Conservation (phyloP, 192 early-diverging fungal genomes). For the Polychytrium aggregatum region DNA sequence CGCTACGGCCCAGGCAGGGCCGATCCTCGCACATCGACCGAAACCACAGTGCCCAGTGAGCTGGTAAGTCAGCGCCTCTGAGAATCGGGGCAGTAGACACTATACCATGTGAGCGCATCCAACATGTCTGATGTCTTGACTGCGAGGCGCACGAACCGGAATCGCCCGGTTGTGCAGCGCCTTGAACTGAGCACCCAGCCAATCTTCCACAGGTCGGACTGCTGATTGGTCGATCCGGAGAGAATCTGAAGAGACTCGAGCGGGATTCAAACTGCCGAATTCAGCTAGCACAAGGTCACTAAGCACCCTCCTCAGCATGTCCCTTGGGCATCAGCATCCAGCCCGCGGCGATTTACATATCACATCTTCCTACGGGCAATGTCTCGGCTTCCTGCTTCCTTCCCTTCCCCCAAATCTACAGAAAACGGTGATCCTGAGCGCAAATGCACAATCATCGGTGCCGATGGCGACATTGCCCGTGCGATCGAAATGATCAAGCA, state of each 20-base stretch:
- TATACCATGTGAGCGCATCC: too few species aligned
- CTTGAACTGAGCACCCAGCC: too few species aligned
- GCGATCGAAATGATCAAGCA: conserved; percentile 68
- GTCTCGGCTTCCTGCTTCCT: too few species aligned
- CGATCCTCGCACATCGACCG: background rate
- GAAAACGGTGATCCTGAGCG: conserved; percentile 14
- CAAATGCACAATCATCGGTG: conserved; percentile 56
- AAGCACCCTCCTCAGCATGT: background rate
- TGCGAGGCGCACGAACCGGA: too few species aligned
- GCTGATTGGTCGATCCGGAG: conserved; percentile 71
- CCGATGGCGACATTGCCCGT: conserved; percentile 49
- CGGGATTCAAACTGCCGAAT: conserved; percentile 56
- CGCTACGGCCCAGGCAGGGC: conserved; percentile 14
- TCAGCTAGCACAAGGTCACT: conserved; percentile 44
- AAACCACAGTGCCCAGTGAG: conserved; percentile 1
- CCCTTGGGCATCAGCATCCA: too few species aligned
- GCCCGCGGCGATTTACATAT: too few species aligned
- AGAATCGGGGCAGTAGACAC: too few species aligned
- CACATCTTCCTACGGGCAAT: too few species aligned
- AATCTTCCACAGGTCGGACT: conserved; percentile 63
- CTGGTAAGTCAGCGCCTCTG: conserved; percentile 7
- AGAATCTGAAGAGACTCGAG: conserved; percentile 69
- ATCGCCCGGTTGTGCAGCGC: too few species aligned
- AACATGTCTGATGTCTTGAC: too few species aligned
- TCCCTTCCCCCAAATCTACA: too few species aligned